A percentile compares a stretch with the other conserved stretches of the same genome.
These are phyloP conservation scores for Vigna nakashimae DNA, from an alignment of 306 rosid species.

Conservation along the genomic window DNA sequence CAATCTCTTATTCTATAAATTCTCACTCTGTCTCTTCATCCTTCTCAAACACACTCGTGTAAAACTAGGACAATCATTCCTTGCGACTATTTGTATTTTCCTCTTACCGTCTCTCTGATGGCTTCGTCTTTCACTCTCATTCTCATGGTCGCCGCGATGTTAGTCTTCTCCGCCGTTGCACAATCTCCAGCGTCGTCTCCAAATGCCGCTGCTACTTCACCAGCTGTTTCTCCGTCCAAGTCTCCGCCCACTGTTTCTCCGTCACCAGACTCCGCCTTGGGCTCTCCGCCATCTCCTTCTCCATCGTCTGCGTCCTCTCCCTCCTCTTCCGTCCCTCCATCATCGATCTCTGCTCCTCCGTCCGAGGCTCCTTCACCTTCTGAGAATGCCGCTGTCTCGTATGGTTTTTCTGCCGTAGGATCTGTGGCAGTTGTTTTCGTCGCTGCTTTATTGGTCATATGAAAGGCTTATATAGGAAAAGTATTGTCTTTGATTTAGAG, in stretches of 20 bases:
- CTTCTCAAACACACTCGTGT: background rate
- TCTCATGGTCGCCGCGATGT: constrained; percentile 27
- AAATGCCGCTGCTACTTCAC: background rate
- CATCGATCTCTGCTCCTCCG: constrained; percentile 47
- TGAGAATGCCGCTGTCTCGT: constrained; percentile 14
- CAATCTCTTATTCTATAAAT: constrained; percentile 29
- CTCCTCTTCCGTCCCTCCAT: constrained; percentile 29
- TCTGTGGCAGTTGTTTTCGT: constrained; percentile 39
- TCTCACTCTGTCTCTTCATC: background rate
- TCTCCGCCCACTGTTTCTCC: constrained; percentile 15
- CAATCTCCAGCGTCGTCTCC: constrained; percentile 48
- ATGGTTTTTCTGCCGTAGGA: constrained; percentile 42
- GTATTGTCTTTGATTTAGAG: background rate
- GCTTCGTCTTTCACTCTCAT: constrained; percentile 7
- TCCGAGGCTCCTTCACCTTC: constrained; percentile 46
- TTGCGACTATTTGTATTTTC: background rate
- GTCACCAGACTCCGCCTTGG: background rate
- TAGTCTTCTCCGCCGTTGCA: constrained; percentile 37
- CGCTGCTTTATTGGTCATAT: constrained; percentile 49
- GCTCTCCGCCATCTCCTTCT: constrained; percentile 42
- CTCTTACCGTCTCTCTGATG: constrained; percentile 18
- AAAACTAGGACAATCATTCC: background rate
- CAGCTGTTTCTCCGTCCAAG: background rate
- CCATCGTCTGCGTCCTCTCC: constrained; percentile 4
- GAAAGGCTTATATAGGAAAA: constrained; percentile 5